These are phyloP conservation scores for Cucurbita maxima DNA, from an alignment of 306 rosid species.

Conservation along the genomic window DNA sequence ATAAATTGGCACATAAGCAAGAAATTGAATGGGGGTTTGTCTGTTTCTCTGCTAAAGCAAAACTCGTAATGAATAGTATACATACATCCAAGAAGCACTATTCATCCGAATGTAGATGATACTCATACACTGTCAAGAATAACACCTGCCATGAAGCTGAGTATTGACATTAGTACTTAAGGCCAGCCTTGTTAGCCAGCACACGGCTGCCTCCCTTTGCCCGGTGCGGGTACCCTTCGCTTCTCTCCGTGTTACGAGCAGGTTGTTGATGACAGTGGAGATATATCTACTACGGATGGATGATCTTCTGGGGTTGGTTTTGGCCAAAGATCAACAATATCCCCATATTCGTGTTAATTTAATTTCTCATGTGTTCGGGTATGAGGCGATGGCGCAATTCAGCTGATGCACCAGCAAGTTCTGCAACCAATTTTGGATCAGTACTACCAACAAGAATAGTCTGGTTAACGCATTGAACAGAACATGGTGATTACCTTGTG, in stretches of 20 bases:
- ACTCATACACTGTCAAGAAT: not conserved
- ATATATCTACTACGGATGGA: not conserved
- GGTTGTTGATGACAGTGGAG: not conserved
- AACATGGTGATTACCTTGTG: constrained; percentile 37
- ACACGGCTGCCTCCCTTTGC: not conserved
- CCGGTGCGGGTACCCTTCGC: not conserved
- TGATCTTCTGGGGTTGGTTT: not conserved
- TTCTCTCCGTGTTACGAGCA: not conserved
- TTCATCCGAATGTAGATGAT: not conserved
- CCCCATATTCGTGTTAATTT: not conserved
- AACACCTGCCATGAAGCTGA: not conserved
- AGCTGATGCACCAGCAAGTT: constrained; percentile 55
- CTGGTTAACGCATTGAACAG: not conserved
- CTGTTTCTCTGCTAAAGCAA: not conserved
- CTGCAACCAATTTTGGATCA: constrained; percentile 31
- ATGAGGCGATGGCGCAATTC: constrained; percentile 81
- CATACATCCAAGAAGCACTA: not conserved
- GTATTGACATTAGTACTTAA: not conserved
- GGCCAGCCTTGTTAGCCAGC: not conserved
- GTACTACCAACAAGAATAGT: not conserved
- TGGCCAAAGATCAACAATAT: not conserved
- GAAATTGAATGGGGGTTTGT: not conserved
- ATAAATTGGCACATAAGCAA: not conserved
- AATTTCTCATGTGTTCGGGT: constrained; percentile 58
- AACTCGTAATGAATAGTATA: not conserved